Percentiles rank a stretch among this genome's conserved stretches.
Conservation (phyloP, 2,329 filamentous ascomycete genomes). For the Zasmidium cellare region DNA sequence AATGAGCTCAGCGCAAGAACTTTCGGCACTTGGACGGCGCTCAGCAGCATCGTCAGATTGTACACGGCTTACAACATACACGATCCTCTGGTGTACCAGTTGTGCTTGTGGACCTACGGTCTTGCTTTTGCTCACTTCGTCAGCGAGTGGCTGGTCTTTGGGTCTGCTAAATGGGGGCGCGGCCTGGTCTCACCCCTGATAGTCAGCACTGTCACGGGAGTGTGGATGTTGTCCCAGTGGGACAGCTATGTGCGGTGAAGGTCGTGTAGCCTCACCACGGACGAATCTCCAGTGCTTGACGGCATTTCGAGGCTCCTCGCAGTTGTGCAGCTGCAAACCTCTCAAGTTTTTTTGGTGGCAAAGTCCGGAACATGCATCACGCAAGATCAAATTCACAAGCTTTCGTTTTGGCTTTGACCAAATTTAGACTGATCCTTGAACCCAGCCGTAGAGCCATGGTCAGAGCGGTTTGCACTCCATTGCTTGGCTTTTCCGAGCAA, state of each 20-base stretch:
- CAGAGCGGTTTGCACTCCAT: too few relatives aligned
- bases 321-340: too few relatives aligned
- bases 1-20: conserved; percentile 75
- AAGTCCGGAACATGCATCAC: too few relatives aligned
- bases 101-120: conserved; percentile 78
- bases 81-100: conserved; percentile 71
- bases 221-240: conserved; percentile 69
- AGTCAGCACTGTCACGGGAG: conserved; percentile 55
- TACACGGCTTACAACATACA: conserved; percentile 83
- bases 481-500: too few relatives aligned
- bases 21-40: conserved; percentile 85
- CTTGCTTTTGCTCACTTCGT: conserved; percentile 77
- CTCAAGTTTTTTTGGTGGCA: too few relatives aligned
- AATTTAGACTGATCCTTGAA: not conserved
- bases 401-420: not conserved
- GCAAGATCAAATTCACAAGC: not conserved
- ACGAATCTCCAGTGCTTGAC: too few relatives aligned
- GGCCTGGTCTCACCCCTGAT: conserved; percentile 60
- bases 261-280: too few relatives aligned
- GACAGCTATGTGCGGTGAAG: conserved; percentile 22
- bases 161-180: conserved; percentile 66
- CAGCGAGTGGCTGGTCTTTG: conserved; percentile 78
- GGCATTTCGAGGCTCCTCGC: too few relatives aligned
- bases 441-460: not conserved
- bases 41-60: conserved; percentile 73